Base-by-base conservation (phyloP, 345 rosid genomes). In the Erysimum cheiranthoides region DNA sequence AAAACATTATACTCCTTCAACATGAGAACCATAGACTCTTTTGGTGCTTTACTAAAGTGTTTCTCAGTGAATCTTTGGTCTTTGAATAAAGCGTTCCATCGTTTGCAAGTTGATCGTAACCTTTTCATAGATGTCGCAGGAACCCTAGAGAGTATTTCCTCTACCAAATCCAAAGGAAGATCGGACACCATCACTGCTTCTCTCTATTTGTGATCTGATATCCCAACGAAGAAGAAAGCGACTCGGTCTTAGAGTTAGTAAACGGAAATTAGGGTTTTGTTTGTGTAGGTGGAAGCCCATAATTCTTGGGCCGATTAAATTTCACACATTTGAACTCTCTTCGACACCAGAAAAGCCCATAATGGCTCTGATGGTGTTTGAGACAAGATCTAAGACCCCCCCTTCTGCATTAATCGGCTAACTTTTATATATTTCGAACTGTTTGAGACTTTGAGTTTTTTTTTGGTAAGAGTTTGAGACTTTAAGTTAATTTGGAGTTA, bases 121-220 rank as follows among this genome's bases (percentile, higher is more conserved):
- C 54, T n/a, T 28, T 30, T 61, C 34, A 61, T 1, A 39, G 39
- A n/a, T 3, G n/a, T 30, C 3, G 53, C 28, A 2, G 68, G n/a
- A 64, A 64, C 28, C n/a, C 39, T 8, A 28, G 54, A n/a, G 38
- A 64, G 28, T 64, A 63, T 45, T 63, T 63, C 53, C 9, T 28
- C 53, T 8, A 64, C 0, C 27, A 64, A 45, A n/a, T 45, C 68
- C 9, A 5, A 0, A 0, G 68, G 27, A 63, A 63, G 53, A 43
- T 27, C 5, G 0, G 9, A 10, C 8, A 63, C n/a, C 9, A 14
- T 10, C 25, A 16, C 25, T 60, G 18, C 28, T 50, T 13, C 17
- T 5, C 8, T 21, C 25, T 21, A 21, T 21, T 43, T 43, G 49
- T 43, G 17, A 43, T 43, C 16, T 39, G 43, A 39, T 39, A 13